Base-by-base conservation (phyloP, 495 filamentous ascomycete species). In the Xylaria nigripes region DNA sequence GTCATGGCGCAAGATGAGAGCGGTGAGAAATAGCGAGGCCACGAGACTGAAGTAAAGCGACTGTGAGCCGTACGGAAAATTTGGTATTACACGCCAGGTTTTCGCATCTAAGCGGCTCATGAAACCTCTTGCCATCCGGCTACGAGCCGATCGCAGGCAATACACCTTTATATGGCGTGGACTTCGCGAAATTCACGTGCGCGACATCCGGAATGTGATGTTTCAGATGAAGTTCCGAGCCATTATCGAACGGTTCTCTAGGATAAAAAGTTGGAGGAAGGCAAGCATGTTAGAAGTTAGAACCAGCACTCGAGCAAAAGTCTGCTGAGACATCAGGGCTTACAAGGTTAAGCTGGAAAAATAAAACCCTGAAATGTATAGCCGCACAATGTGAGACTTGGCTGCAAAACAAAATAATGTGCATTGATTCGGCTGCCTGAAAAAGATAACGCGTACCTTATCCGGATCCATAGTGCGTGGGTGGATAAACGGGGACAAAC, bases 21-120 rank as follows among this genome's bases (percentile, higher is more conserved):
- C 51, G 51, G 51, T 48, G 44, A 48, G 25, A 13, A 42, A 24
- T 16, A 21, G 32, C 19, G 34, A 36, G 23, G 24, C 32, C 51
- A 48, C 34, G 45, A 27, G 51, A 53, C 29, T 15, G 30, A 16
- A 30, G 24, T n/a, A 25, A 30, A 13, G 21, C 15, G 9, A 36
- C 32, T 36, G 32, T 36, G 10, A 13, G 32, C 32, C 6, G 13
- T 12, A 36, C 32, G 6, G 10, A 6, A 36, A 13, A 12, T 36
- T 2, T 36, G 32, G 32, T 8, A 29, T 29, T 36, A 13, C 10
- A 36, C 8, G 5, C 4, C 13, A 5, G 32, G n/a, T 18, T 19
- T n/a, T 3, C 36, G n/a, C 36, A 3, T 40, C 3, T 16, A 40
- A 40, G 43, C 51, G 51, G 50, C 51, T 54, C 30, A 23, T 54